Percentiles rank a stretch among this genome's conserved stretches.
phyloP scores from a whole-genome alignment of 306 rosid genomes.

The Neltuma alba region DNA sequence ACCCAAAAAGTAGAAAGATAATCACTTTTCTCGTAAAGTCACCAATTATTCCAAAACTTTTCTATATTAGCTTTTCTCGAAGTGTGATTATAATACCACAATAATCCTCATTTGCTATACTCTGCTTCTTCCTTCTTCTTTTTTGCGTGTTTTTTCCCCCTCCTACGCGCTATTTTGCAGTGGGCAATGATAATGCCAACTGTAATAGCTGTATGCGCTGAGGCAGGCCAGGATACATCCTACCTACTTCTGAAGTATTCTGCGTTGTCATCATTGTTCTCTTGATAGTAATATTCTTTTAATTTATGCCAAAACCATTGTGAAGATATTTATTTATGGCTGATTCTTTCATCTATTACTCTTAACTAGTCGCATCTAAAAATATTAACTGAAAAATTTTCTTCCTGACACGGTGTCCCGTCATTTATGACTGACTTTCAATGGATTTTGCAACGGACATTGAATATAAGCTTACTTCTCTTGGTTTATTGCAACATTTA shows the following conservation, averaged over 20 bases:
- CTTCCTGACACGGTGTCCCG: background rate
- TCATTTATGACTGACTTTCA: background rate
- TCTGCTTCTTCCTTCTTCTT: background rate
- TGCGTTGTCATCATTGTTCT: conserved; percentile 32
- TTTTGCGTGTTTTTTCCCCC: background rate
- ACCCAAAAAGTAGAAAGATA: conserved; percentile 28
- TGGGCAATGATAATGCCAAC: conserved; percentile 39
- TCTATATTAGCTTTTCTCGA: conserved; percentile 1
- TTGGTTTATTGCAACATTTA: conserved; percentile 7
- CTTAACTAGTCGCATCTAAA: background rate
- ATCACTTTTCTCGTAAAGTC: conserved; percentile 46
- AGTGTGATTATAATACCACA: background rate
- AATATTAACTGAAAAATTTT: background rate
- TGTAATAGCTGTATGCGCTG: conserved; percentile 48
- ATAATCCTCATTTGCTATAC: conserved; percentile 1
- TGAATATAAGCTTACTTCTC: background rate
- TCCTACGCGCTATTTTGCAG: conserved; percentile 9
- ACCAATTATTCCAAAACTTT: conserved; percentile 41
- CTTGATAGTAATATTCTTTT: conserved; percentile 14
- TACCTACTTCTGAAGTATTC: conserved; percentile 35
- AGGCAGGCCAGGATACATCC: conserved; percentile 24
- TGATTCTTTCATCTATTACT: conserved; percentile 2
- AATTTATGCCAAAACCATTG: background rate
- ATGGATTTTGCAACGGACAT: background rate
- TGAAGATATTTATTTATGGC: conserved; percentile 21